Evolutionary conservation across 306 rosid genomes (phyloP).

Genomic region (Oemleria cerasiformis): DNA sequence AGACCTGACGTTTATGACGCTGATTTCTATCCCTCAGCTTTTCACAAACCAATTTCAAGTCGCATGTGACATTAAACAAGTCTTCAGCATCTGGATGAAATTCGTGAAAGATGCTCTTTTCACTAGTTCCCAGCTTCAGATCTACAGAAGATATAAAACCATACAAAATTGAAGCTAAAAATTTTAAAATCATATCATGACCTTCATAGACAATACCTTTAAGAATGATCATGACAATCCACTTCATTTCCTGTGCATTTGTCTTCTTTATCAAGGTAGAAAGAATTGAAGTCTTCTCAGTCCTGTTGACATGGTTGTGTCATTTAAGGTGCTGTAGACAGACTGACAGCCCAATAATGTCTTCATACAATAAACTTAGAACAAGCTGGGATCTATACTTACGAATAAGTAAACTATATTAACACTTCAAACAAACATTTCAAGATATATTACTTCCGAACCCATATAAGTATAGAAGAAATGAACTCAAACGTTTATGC

Average conservation of each 20-base stretch:
- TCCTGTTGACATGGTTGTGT: conserved; percentile 43
- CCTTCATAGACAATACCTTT: conserved; percentile 55
- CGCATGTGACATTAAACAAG: conserved; percentile 92
- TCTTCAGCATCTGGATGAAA: conserved; percentile 99
- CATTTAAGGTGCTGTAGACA: not conserved
- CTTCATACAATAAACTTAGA: not conserved
- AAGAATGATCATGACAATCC: conserved; percentile 93
- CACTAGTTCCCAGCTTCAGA: conserved; percentile 89
- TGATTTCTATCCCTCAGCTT: conserved; percentile 73
- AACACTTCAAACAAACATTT: not conserved
- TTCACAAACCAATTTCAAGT: conserved; percentile 94
- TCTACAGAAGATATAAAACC: conserved; percentile 40
- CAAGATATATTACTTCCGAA: not conserved
- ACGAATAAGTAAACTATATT: not conserved
- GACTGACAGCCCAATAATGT: not conserved
- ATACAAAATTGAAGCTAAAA: conserved; percentile 6
- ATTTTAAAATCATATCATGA: conserved; percentile 9
- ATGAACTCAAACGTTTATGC: not conserved
- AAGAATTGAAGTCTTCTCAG: conserved; percentile 71
- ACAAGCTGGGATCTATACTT: not conserved
- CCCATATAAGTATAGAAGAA: not conserved
- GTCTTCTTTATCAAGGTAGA: conserved; percentile 75
- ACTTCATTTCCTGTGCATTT: conserved; percentile 96
- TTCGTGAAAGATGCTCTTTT: conserved; percentile 86
- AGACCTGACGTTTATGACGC: conserved; percentile 88